phyloP scores from a whole-genome alignment of 371 early-diverging fungal species.

The Mucor ambiguus region DNA sequence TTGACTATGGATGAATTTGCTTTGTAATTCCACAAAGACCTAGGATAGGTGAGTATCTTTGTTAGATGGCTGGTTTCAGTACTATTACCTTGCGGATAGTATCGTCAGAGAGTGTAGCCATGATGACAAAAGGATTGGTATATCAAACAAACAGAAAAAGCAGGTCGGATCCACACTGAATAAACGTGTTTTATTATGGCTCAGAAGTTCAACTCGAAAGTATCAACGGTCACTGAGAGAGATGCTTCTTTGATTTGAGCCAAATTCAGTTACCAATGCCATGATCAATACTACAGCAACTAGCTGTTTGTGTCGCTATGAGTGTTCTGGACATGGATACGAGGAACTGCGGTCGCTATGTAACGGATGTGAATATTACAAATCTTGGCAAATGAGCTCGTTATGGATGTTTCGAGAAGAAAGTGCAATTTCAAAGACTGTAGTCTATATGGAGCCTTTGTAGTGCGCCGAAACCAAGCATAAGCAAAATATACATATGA shows the following conservation, averaged over 20 bases:
- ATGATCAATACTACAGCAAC: not conserved
- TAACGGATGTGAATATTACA: not conserved
- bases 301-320: not conserved
- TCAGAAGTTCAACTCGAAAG: not conserved
- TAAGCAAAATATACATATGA: not conserved
- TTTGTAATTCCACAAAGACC: constrained; percentile 69
- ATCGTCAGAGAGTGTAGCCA: constrained; percentile 51
- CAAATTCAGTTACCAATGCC: not conserved
- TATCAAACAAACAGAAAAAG: not conserved
- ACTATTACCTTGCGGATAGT: constrained; percentile 44
- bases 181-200: not conserved
- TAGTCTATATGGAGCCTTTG: not conserved
- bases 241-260: not conserved
- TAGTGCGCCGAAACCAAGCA: not conserved
- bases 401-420: not conserved
- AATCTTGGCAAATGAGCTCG: not conserved
- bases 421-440: not conserved
- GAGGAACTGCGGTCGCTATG: not conserved
- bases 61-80: too few relatives aligned
- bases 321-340: not conserved
- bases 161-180: not conserved
- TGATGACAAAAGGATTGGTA: constrained; percentile 6
- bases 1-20: constrained; percentile 60
- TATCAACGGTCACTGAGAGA: constrained; percentile 1
- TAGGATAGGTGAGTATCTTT: constrained; percentile 12